Percentiles rank a stretch among this genome's conserved stretches.
Evolutionary conservation across 176 grass and related monocot species (phyloP).

Genomic region (Phyllostachys edulis): DNA sequence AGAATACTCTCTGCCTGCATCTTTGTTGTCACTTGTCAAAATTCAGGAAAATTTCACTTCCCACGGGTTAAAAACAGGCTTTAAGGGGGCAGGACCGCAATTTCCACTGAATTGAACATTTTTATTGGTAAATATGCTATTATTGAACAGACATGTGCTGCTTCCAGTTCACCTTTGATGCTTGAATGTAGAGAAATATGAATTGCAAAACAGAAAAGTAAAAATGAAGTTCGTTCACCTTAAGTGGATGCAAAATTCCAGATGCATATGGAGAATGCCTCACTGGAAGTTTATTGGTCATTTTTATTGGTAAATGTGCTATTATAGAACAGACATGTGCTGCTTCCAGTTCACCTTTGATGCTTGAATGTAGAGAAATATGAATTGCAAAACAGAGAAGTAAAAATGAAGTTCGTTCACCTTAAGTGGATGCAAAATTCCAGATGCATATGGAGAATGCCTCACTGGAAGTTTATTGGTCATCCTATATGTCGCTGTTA

Average conservation of each 20-base stretch:
- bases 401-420: slow-evolving; percentile 45
- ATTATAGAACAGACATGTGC: too few species aligned
- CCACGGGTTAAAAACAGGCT: background rate
- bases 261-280: slow-evolving; percentile 95
- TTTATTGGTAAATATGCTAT: background rate
- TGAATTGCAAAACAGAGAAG: slow-evolving; percentile 10
- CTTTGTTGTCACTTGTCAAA: background rate
- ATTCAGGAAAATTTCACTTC: background rate
- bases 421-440: slow-evolving; percentile 89
- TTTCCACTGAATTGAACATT: background rate
- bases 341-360: too few species aligned
- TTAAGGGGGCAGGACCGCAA: background rate
- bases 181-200: slow-evolving; percentile 3
- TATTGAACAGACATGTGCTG: background rate
- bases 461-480: slow-evolving; percentile 93
- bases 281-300: slow-evolving; percentile 95
- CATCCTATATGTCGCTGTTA: slow-evolving; percentile 96
- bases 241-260: slow-evolving; percentile 80
- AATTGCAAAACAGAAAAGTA: slow-evolving; percentile 19
- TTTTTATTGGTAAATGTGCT: too few species aligned
- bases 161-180: background rate
- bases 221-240: slow-evolving; percentile 56
- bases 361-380: slow-evolving; percentile 10
- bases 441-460: slow-evolving; percentile 90
- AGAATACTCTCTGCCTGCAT: background rate